phyloP scores from a whole-genome alignment of 371 early-diverging fungal species.

The Mortierella sp. region DNA sequence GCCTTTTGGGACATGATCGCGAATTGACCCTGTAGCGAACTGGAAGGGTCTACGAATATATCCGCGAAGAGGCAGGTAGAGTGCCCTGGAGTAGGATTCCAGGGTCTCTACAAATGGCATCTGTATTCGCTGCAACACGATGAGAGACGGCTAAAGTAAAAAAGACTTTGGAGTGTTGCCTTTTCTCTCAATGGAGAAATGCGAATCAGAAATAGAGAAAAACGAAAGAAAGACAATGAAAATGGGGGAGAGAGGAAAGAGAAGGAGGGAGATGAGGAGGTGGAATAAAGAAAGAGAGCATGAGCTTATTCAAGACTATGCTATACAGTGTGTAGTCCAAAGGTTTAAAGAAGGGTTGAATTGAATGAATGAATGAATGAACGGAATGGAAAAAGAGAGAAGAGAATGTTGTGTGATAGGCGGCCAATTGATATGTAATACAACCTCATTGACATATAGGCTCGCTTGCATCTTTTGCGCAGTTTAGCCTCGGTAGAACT shows the following conservation, averaged over 20 bases:
- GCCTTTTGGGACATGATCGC: constrained; percentile 35
- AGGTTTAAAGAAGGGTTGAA: not conserved
- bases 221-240: not conserved
- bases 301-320: not conserved
- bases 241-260: not conserved
- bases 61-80: constrained; percentile 53
- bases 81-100: constrained; percentile 59
- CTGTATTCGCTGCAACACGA: constrained; percentile 57
- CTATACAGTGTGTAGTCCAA: not conserved
- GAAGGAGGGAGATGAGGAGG: not conserved
- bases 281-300: constrained; percentile 1
- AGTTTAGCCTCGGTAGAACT: too few species aligned
- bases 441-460: too few species aligned
- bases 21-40: constrained; percentile 45
- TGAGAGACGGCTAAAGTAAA: constrained; percentile 3
- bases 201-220: not conserved
- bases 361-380: too few species aligned
- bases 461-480: too few species aligned
- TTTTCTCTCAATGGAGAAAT: not conserved
- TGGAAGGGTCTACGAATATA: constrained; percentile 55
- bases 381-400: too few species aligned
- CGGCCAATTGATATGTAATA: too few species aligned
- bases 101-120: constrained; percentile 59
- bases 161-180: not conserved
- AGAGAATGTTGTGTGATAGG: too few species aligned